Evolutionary conservation across 352 stramenopile species (phyloP), one percentile per base, ranked within the genome.

Genomic region (Blastocystis sp.): DNA sequence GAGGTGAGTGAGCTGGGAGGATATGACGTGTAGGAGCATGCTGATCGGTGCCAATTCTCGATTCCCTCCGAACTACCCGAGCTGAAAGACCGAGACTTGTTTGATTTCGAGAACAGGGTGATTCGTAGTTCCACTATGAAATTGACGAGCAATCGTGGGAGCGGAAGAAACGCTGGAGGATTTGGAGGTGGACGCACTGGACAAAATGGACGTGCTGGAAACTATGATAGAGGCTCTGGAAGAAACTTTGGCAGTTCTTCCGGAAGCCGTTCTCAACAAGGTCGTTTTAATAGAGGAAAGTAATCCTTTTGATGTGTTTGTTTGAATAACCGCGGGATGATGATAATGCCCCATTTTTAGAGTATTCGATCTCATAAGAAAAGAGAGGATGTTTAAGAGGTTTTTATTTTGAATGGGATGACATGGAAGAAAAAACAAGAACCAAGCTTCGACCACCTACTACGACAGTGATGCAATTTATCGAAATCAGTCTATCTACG

Each of bases 21-120:
- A 18, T 5, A 37, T 73, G 55, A 75, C 11, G 5, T 9, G 39
- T 73, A 77, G 37, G 20, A 90, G 13, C 53, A 84, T 47, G 62
- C n/a, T 2, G 73, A 80, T n/a, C 79, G 91, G 53, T 94, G 91
- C 62, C 92, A 93, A 75, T 95, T 95, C 91, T 94, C 92, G 87
- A 92, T 95, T 69, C 92, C 92, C 0, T 95, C 94, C 90, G 90
- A 90, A 55, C 77, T 97, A 37, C 93, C 94, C 0, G 93, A 94
- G 89, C 91, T 96, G 50, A 92, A 96, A 90, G 90, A 93, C 76
- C 90, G 92, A 41, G 92, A 92, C 15, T 94, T 93, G 89, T 79
- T 4, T 4, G 68, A 26, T 18, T 50, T 1, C 2, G 50, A 23
- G 59, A 20, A 64, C 1, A 9, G 3, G 2, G 23, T 84, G 73